Percentiles rank a stretch among this genome's conserved stretches.
These are phyloP conservation scores for Crinitomyces ghanaensis DNA, from an alignment of 805 yeast species.

Conservation along the genomic window DNA sequence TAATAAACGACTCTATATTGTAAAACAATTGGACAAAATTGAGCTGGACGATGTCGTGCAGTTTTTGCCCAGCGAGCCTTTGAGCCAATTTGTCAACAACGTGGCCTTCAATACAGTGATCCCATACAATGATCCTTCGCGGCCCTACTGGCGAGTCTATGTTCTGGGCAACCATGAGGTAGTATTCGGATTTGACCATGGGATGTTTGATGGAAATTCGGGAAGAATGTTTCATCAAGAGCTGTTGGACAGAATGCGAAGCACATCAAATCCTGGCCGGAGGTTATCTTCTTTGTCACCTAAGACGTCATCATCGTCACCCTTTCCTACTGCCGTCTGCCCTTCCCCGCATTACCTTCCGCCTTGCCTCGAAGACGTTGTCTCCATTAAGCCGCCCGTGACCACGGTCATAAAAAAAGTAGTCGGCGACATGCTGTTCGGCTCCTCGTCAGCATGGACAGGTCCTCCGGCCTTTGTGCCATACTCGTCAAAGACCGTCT, in stretches of 20 bases:
- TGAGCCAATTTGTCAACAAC: conserved; percentile 3
- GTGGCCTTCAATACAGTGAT: conserved; percentile 1
- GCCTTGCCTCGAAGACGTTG: too few species aligned
- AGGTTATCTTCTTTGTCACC: too few species aligned
- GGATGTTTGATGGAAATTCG: conserved; percentile 16
- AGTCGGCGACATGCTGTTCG: conserved; percentile 1
- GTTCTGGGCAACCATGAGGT: conserved; percentile 8
- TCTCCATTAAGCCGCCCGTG: conserved; percentile 9
- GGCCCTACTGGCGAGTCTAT: conserved; percentile 16
- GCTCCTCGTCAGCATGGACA: too few species aligned
- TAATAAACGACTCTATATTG: neutral
- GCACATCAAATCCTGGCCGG: too few species aligned
- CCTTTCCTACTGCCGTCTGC: too few species aligned
- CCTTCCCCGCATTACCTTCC: too few species aligned
- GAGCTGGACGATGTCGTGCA: conserved; percentile 11
- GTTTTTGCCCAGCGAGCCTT: conserved; percentile 6
- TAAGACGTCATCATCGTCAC: too few species aligned
- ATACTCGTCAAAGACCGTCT: too few species aligned
- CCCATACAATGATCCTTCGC: conserved; percentile 3
- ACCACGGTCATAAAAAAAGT: conserved; percentile 1
- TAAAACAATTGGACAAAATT: conserved; percentile 2
- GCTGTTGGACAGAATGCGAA: neutral
- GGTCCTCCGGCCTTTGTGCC: too few species aligned
- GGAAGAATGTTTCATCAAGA: conserved; percentile 15
- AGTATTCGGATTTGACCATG: conserved; percentile 17